These are phyloP conservation scores for Sporothrix brunneoviolacea DNA, from an alignment of 2,329 filamentous ascomycete species.

Conservation along the genomic window DNA sequence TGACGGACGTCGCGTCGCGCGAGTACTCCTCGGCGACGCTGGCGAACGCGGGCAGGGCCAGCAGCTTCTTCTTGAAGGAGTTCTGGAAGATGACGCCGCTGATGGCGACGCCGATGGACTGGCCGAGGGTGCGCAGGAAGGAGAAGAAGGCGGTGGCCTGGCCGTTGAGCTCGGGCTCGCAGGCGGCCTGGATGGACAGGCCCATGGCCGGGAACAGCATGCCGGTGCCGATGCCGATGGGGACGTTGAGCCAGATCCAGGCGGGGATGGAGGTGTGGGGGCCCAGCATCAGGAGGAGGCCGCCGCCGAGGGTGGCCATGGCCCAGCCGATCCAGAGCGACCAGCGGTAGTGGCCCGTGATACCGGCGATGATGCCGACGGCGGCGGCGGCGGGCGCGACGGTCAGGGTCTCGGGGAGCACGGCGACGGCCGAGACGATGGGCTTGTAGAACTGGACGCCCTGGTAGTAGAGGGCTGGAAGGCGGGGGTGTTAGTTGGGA, in stretches of 20 bases:
- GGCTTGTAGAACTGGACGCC: conserved; percentile 29
- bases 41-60: conserved; percentile 13
- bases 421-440: conserved; percentile 23
- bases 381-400: conserved; percentile 19
- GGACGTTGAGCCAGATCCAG: conserved; percentile 31
- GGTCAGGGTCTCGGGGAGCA: conserved; percentile 23
- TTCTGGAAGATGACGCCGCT: conserved; percentile 37
- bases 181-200: conserved; percentile 34
- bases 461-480: conserved; percentile 19
- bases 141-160: conserved; percentile 35
- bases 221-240: conserved; percentile 32
- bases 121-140: conserved; percentile 35
- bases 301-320: conserved; percentile 21
- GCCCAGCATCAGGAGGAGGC: conserved; percentile 20
- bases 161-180: conserved; percentile 29
- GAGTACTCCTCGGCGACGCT: conserved; percentile 37
- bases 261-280: conserved; percentile 21
- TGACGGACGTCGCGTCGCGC: conserved; percentile 48
- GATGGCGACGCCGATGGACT: conserved; percentile 35
- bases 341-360: conserved; percentile 26
- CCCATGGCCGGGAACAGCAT: conserved; percentile 34
- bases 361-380: conserved; percentile 18
- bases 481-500: not conserved
- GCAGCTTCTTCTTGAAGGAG: conserved; percentile 16
- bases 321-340: conserved; percentile 24